These are phyloP conservation scores for Wallacemonas sp. DNA, from an alignment of 208 protist genomes.

Conservation along the genomic window DNA sequence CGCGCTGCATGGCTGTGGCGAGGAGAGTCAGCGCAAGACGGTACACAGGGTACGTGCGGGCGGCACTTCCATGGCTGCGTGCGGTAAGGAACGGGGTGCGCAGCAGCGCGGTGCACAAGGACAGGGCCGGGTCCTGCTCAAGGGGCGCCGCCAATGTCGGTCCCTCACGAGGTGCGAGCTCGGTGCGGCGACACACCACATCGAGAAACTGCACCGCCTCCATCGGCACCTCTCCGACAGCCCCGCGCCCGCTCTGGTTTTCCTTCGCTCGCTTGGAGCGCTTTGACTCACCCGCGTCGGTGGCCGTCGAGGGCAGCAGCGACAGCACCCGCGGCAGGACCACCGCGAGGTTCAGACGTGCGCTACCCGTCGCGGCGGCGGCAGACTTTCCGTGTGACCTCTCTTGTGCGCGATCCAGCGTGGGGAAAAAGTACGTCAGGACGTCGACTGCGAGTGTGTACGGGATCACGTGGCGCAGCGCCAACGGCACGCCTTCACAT, in stretches of 20 bases:
- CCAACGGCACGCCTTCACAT: conserved; percentile 4
- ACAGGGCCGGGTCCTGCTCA: conserved; percentile 34
- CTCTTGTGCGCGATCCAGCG: not conserved
- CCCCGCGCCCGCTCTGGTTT: no score
- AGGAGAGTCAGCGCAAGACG: conserved; percentile 59
- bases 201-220: conserved; percentile 52
- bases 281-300: conserved; percentile 6
- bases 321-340: conserved; percentile 9
- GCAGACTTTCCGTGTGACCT: not conserved
- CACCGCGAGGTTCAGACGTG: conserved; percentile 1
- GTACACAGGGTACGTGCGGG: conserved; percentile 48
- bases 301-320: conserved; percentile 7
- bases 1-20: conserved; percentile 43
- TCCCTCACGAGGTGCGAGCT: conserved; percentile 10
- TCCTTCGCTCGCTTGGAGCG: no score
- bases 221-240: no score
- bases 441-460: conserved; percentile 23
- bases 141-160: conserved; percentile 1
- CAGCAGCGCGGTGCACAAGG: conserved; percentile 51
- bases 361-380: not conserved
- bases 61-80: conserved; percentile 8
- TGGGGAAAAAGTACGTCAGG: conserved; percentile 43
- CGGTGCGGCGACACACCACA: conserved; percentile 40
- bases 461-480: conserved; percentile 26
- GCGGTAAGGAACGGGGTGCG: conserved; percentile 65